Evolutionary conservation across 148 eudicot species (phyloP), one percentile per base, ranked within the genome.

Genomic region (Gaultheria prostrata): DNA sequence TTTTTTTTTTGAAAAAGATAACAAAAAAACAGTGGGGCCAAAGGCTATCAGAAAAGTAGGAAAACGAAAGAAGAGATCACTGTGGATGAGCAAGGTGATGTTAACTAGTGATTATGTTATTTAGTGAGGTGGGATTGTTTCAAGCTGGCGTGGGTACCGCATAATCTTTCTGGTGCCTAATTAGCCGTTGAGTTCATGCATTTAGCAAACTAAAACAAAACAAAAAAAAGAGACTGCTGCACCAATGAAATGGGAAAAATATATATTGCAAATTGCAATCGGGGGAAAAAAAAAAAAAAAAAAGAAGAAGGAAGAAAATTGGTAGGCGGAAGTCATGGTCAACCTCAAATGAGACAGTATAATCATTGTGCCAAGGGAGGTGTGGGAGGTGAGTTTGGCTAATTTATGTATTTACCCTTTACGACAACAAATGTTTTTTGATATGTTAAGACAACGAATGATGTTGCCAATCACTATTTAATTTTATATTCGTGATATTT

Each of bases 1-100:
- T 24, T 28, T 67, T 12, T 17, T 14, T 53, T 21, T 7, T 0
- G 1, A 1, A 67, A 65, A 26, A 65, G 13, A 10, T n/a, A 65
- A 65, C n/a, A 15, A 24, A 67, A 67, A 67, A 67, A 67, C 33
- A 28, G 2, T 67, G 4, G 72, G 39, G 14, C 72, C 72, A 12
- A 28, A n/a, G 67, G 67, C 28, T 59, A 21, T 11, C 0, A 10
- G 13, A 24, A 63, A 63, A 63, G 69, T 63, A 63, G 30, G 72
- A 26, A 67, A 67, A 67, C 15, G 35, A 67, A 28, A 67, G 72
- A 67, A 67, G 72, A 67, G 72, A 67, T 67, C 72, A 67, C 72
- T 67, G 72, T 67, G 35, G 72, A 28, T 67, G 72, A 67, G 28
- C 72, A 4, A 13, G 1, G 11, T 67, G 72, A 67, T 67, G 72